Conservation (phyloP, 345 rosid species). For the Acer campestre region DNA sequence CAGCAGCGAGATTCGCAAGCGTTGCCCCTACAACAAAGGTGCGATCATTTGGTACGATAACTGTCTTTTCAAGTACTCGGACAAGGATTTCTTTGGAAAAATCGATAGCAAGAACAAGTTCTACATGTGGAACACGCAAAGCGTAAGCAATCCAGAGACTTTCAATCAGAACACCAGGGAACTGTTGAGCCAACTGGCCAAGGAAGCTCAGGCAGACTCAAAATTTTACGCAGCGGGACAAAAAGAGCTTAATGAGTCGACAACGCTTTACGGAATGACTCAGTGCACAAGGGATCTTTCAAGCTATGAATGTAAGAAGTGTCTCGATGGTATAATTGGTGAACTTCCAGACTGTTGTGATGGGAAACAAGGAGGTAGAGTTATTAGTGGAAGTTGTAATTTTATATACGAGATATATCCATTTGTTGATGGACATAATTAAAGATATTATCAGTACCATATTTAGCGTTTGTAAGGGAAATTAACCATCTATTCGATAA, state of each 20-base stretch:
- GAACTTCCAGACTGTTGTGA: constrained; percentile 51
- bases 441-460: no score
- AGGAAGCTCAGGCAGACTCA: constrained; percentile 19
- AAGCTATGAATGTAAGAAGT: constrained; percentile 32
- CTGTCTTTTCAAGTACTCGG: constrained; percentile 42
- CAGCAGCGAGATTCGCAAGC: constrained; percentile 41
- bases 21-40: constrained; percentile 53
- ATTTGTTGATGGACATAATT: constrained; percentile 23
- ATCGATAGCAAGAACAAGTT: constrained; percentile 42
- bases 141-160: constrained; percentile 20
- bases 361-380: constrained; percentile 51
- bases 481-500: neutral
- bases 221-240: constrained; percentile 36
- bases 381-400: constrained; percentile 53
- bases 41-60: constrained; percentile 55
- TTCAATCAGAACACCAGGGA: constrained; percentile 38
- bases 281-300: constrained; percentile 48
- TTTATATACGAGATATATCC: constrained; percentile 52
- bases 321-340: constrained; percentile 39
- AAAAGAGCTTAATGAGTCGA: constrained; percentile 3
- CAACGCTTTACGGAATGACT: constrained; percentile 37
- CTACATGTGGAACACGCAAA: constrained; percentile 36
- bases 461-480: no score
- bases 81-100: constrained; percentile 40
- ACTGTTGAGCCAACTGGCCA: constrained; percentile 27